A percentile compares a stretch with the other conserved stretches of the same genome.
phyloP scores from a whole-genome alignment of 495 filamentous ascomycete species.

The Penicillium mononematosum region DNA sequence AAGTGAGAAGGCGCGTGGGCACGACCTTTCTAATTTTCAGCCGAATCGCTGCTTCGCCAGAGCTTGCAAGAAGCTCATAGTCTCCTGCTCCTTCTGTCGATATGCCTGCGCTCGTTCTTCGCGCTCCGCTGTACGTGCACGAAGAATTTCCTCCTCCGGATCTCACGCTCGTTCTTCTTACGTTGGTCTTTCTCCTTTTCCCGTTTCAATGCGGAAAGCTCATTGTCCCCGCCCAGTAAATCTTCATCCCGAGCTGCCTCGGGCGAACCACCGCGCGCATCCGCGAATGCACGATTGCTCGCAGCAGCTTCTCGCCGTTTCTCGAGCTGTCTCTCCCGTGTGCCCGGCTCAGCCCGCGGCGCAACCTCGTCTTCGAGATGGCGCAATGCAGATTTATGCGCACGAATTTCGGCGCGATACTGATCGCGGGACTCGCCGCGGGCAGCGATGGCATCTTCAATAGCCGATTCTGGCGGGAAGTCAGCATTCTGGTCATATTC shows the following conservation, averaged over 20 bases:
- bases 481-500: not conserved
- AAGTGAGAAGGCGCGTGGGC: not conserved
- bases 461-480: conserved; percentile 42
- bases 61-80: conserved; percentile 46
- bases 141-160: conserved; percentile 45
- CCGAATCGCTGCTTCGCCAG: conserved; percentile 49
- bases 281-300: conserved; percentile 48
- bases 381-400: conserved; percentile 35
- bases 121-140: conserved; percentile 41
- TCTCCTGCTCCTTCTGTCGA: conserved; percentile 44
- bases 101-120: conserved; percentile 46
- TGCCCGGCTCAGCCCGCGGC: conserved; percentile 82
- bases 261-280: conserved; percentile 40
- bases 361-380: conserved; percentile 66
- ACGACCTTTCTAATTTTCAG: conserved; percentile 15
- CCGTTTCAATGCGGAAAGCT: conserved; percentile 40
- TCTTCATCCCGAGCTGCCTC: conserved; percentile 45
- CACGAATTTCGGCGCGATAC: conserved; percentile 56
- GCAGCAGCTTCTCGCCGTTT: conserved; percentile 64
- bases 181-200: conserved; percentile 40
- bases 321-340: conserved; percentile 80
- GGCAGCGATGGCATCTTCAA: conserved; percentile 52
- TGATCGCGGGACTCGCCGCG: conserved; percentile 57
- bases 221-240: conserved; percentile 45
- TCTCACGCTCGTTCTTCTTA: conserved; percentile 47